Conservation (phyloP, 306 rosid species). For the Lotus japonicus region DNA sequence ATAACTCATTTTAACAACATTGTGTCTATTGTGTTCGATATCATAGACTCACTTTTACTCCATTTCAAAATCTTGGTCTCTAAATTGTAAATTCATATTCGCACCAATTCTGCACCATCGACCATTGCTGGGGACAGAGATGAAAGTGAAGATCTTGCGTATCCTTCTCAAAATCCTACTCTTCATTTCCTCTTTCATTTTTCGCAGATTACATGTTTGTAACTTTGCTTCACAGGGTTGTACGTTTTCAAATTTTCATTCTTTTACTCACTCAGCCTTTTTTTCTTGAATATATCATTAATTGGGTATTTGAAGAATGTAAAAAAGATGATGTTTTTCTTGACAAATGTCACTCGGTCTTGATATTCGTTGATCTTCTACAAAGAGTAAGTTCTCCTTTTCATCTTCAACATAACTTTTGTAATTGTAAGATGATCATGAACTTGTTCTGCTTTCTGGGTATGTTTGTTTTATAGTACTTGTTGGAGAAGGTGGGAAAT, state of each 20-base stretch:
- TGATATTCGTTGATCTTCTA: slow-evolving; percentile 14
- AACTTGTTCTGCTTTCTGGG: no score
- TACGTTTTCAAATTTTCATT: not conserved
- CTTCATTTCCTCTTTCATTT: not conserved
- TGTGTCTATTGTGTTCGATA: no score
- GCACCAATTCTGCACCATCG: no score
- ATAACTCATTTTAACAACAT: no score
- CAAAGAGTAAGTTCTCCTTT: slow-evolving; percentile 49
- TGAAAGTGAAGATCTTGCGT: no score
- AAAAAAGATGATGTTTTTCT: slow-evolving; percentile 27
- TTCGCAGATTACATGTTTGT: not conserved
- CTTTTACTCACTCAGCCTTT: not conserved
- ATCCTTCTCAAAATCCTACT: not conserved
- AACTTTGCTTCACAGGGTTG: not conserved
- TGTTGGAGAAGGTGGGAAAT: no score
- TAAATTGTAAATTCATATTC: no score
- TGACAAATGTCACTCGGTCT: slow-evolving; percentile 21
- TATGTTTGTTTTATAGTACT: not conserved
- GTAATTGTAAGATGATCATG: no score
- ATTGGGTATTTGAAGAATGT: not conserved
- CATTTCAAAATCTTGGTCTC: no score
- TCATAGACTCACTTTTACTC: no score
- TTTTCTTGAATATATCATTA: not conserved
- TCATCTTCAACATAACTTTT: not conserved
- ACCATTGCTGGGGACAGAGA: no score